phyloP scores from a whole-genome alignment of 768 basidiomycete species.

The Rhodotorula kratochvilovae region DNA sequence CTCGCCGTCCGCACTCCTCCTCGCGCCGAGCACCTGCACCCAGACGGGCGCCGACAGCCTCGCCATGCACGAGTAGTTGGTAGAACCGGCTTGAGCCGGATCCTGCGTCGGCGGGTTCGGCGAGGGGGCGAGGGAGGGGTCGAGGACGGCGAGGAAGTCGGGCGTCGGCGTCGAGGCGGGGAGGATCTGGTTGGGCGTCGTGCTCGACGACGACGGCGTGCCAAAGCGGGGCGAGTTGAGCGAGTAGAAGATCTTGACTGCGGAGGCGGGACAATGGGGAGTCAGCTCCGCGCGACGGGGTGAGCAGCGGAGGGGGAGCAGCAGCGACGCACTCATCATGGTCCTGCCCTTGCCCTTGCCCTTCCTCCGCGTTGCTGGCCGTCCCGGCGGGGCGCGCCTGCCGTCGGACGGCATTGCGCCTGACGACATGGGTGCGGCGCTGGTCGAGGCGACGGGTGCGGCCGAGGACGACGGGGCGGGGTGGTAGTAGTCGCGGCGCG shows the following conservation, averaged over 20 bases:
- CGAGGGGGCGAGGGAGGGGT: conserved; percentile 25
- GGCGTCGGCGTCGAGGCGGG: conserved; percentile 1
- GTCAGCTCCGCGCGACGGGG: neutral
- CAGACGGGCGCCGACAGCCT: conserved; percentile 27
- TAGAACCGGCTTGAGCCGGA: neutral
- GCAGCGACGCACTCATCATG: conserved; percentile 31
- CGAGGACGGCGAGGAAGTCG: conserved; percentile 35
- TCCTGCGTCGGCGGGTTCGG: neutral
- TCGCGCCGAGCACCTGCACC: conserved; percentile 27
- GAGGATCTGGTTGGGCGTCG: neutral
- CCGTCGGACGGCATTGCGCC: neutral
- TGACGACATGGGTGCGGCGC: neutral
- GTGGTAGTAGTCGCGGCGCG: neutral
- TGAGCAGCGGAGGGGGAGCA: neutral
- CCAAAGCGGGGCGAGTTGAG: conserved; percentile 26
- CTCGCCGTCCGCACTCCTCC: neutral
- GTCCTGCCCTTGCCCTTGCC: conserved; percentile 27
- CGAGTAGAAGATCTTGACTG: conserved; percentile 41
- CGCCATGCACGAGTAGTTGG: conserved; percentile 31
- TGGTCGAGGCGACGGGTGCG: neutral
- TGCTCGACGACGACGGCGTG: neutral
- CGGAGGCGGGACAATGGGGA: neutral
- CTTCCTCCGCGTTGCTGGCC: neutral
- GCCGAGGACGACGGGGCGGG: neutral
- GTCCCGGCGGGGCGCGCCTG: neutral